Conservation (phyloP, 2,329 filamentous ascomycete species). For the Fusarium brachygibbosum region DNA sequence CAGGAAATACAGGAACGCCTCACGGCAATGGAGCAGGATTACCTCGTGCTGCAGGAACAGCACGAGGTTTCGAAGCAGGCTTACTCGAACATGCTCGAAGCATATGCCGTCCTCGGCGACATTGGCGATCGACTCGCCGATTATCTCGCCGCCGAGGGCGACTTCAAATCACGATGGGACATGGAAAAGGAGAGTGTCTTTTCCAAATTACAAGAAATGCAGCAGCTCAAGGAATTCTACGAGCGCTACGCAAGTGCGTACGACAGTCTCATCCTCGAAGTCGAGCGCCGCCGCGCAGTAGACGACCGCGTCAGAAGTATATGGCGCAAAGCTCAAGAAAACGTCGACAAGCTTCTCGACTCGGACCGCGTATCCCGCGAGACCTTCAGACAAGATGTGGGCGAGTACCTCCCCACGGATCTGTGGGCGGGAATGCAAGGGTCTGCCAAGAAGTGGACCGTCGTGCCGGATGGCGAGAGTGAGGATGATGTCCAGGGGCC, state of each 20-base stretch:
- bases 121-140: constrained; percentile 74
- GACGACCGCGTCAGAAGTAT: constrained; percentile 81
- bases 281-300: constrained; percentile 78
- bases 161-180: constrained; percentile 78
- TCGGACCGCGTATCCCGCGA: constrained; percentile 81
- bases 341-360: constrained; percentile 80
- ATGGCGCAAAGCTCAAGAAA: constrained; percentile 81
- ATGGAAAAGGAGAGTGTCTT: constrained; percentile 79
- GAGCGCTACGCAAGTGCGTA: constrained; percentile 89
- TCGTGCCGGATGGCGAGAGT: constrained; percentile 54
- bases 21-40: constrained; percentile 80
- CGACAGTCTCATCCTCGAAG: constrained; percentile 85
- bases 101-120: constrained; percentile 75
- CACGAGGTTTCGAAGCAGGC: constrained; percentile 64
- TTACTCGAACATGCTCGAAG: constrained; percentile 70
- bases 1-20: constrained; percentile 80
- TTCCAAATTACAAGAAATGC: constrained; percentile 79
- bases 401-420: constrained; percentile 88
- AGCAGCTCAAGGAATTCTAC: constrained; percentile 84
- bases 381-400: constrained; percentile 83
- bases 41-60: constrained; percentile 73
- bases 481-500: constrained; percentile 32
- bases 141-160: constrained; percentile 73
- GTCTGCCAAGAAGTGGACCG: constrained; percentile 67
- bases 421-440: constrained; percentile 83